Percentiles rank a stretch among this genome's conserved stretches.
Evolutionary conservation across 768 basidiomycete species (phyloP).

Genomic region (Tricholoma saponaceum): DNA sequence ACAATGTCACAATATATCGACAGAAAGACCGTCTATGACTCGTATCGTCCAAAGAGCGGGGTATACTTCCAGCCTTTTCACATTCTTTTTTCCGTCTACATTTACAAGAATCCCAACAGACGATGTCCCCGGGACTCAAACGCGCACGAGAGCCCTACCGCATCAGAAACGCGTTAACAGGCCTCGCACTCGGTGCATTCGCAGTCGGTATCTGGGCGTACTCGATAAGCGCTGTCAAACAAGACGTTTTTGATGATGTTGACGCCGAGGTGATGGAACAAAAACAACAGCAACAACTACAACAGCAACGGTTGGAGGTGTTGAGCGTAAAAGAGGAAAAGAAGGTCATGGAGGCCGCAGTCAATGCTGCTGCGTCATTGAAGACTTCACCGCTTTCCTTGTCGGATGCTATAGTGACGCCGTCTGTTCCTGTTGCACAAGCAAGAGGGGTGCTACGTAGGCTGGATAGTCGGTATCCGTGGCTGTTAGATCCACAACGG

Average conservation of each 20-base stretch:
- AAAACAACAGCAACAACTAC: constrained; percentile 43
- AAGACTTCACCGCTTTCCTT: constrained; percentile 1
- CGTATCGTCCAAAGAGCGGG: constrained; percentile 51
- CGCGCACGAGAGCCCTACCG: constrained; percentile 87
- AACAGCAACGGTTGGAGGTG: constrained; percentile 20
- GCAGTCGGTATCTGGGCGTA: constrained; percentile 85
- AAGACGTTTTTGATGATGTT: constrained; percentile 87
- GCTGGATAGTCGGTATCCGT: constrained; percentile 42
- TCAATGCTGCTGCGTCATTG: constrained; percentile 9
- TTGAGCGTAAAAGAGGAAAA: constrained; percentile 28
- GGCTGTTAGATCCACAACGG: constrained; percentile 51
- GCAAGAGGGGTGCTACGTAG: constrained; percentile 43
- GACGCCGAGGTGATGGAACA: constrained; percentile 72
- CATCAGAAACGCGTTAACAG: constrained; percentile 75
- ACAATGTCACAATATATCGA: constrained; percentile 38
- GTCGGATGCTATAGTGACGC: background rate
- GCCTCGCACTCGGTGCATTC: constrained; percentile 66
- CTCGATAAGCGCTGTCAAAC: constrained; percentile 90
- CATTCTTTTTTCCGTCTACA: background rate
- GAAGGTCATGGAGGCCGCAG: constrained; percentile 17
- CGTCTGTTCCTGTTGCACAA: background rate
- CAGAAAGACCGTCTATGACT: constrained; percentile 36
- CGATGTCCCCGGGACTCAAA: constrained; percentile 83
- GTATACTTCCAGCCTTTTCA: constrained; percentile 26
- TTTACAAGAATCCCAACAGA: constrained; percentile 31